Evolutionary conservation across 2,329 filamentous ascomycete genomes (phyloP).

Genomic region (Elsinoe necatrix): DNA sequence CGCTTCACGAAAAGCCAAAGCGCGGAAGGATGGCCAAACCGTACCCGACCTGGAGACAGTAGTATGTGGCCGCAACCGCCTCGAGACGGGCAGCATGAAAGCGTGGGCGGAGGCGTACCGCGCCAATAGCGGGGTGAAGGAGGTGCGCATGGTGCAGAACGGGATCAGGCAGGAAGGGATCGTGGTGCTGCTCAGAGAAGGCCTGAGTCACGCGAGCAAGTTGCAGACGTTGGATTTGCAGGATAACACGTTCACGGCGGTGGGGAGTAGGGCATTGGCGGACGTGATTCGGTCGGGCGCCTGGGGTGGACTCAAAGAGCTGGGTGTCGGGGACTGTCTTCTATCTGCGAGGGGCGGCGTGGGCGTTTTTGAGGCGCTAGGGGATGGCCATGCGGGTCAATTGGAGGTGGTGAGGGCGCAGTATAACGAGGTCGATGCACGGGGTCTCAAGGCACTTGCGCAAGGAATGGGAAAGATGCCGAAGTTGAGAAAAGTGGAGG

Average conservation of each 20-base stretch:
- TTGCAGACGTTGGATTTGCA: conserved; percentile 81
- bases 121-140: conserved; percentile 69
- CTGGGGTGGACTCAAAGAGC: conserved; percentile 70
- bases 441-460: conserved; percentile 63
- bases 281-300: conserved; percentile 52
- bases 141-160: conserved; percentile 96
- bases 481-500: conserved; percentile 71
- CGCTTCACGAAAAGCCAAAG: conserved; percentile 73
- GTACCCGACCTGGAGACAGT: conserved; percentile 89
- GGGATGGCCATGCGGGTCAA: conserved; percentile 65
- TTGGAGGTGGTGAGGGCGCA: conserved; percentile 76
- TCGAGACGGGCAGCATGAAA: conserved; percentile 93
- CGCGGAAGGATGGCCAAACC: conserved; percentile 56
- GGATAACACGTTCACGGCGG: conserved; percentile 90
- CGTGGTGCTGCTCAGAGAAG: conserved; percentile 66
- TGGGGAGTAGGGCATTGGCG: conserved; percentile 70
- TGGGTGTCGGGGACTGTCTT: conserved; percentile 83
- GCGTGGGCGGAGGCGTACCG: conserved; percentile 86
- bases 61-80: conserved; percentile 87
- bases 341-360: conserved; percentile 69
- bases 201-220: conserved; percentile 59
- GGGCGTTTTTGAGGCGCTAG: conserved; percentile 63
- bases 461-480: conserved; percentile 48
- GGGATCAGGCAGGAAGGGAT: conserved; percentile 94
- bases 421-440: conserved; percentile 85